Evolutionary conservation across 805 yeast genomes (phyloP).

Genomic region (Starmera pachycereana): DNA sequence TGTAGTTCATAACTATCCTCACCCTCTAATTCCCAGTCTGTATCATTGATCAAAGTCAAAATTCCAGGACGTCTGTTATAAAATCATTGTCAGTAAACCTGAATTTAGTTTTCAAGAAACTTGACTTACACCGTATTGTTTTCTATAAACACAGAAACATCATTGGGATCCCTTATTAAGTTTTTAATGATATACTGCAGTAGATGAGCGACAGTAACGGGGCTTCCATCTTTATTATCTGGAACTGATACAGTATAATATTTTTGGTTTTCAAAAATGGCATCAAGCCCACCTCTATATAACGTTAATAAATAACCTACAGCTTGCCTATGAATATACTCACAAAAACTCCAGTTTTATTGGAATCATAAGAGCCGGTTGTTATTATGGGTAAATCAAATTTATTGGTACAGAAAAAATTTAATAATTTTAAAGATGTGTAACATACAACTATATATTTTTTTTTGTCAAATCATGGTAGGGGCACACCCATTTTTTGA

Average conservation of each 20-base stretch:
- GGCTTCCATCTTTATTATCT: slow-evolving; percentile 28
- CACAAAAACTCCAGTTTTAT: not conserved
- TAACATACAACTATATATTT: too few species aligned
- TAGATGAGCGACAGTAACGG: slow-evolving; percentile 34
- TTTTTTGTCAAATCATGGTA: too few species aligned
- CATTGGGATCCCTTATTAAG: slow-evolving; percentile 50
- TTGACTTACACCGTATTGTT: slow-evolving; percentile 47
- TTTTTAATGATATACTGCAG: slow-evolving; percentile 42
- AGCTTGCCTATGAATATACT: not conserved
- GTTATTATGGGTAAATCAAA: too few species aligned
- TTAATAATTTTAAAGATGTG: too few species aligned
- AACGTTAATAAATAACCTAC: not conserved
- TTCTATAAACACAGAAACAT: slow-evolving; percentile 66
- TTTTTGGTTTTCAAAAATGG: slow-evolving; percentile 52
- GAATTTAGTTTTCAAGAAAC: not conserved
- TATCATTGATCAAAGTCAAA: slow-evolving; percentile 80
- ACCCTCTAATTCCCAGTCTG: slow-evolving; percentile 95
- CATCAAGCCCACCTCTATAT: slow-evolving; percentile 73
- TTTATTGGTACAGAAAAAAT: too few species aligned
- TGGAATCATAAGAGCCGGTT: not conserved
- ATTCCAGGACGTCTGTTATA: slow-evolving; percentile 66
- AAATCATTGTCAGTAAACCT: not conserved
- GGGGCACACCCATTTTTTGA: too few species aligned
- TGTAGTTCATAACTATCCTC: slow-evolving; percentile 74
- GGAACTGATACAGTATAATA: slow-evolving; percentile 39